Evolutionary conservation across 768 basidiomycete species (phyloP).

Genomic region (Lactarius vividus): DNA sequence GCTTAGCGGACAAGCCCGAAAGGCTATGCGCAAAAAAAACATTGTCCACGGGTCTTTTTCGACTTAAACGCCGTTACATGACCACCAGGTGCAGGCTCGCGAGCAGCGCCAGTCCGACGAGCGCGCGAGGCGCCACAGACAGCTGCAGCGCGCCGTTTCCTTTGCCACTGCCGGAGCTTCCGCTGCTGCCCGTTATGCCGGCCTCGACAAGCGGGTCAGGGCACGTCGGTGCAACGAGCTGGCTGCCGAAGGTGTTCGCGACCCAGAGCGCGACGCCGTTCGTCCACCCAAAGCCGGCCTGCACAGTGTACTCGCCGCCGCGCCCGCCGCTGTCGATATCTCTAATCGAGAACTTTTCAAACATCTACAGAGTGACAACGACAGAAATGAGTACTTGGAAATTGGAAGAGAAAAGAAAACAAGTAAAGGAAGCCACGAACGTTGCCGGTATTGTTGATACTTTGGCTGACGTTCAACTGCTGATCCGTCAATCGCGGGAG

Average conservation of each 20-base stretch:
- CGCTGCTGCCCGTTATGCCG: too few relatives aligned
- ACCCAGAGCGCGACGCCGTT: slow-evolving; percentile 80
- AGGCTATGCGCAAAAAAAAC: background rate
- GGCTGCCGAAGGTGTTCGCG: slow-evolving; percentile 59
- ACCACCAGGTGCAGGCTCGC: slow-evolving; percentile 1
- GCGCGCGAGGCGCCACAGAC: background rate
- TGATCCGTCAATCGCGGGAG: slow-evolving; percentile 66
- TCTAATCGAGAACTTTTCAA: slow-evolving; percentile 79
- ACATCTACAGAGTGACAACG: slow-evolving; percentile 57
- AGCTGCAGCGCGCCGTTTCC: background rate
- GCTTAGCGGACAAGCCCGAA: background rate
- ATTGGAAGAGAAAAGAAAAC: background rate
- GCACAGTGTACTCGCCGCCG: slow-evolving; percentile 85
- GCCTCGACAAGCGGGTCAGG: slow-evolving; percentile 39
- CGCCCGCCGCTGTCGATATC: slow-evolving; percentile 77
- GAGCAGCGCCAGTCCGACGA: slow-evolving; percentile 2
- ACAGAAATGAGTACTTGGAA: background rate
- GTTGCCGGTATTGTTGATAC: slow-evolving; percentile 67
- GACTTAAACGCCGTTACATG: background rate
- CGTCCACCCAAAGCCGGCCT: slow-evolving; percentile 87
- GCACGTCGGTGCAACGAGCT: slow-evolving; percentile 61
- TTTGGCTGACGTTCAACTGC: slow-evolving; percentile 67
- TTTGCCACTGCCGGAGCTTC: background rate
- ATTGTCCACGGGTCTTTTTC: background rate
- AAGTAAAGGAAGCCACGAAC: slow-evolving; percentile 42